Evolutionary conservation across 495 filamentous ascomycete genomes (phyloP).

Genomic region (Annulohypoxylon nitens): DNA sequence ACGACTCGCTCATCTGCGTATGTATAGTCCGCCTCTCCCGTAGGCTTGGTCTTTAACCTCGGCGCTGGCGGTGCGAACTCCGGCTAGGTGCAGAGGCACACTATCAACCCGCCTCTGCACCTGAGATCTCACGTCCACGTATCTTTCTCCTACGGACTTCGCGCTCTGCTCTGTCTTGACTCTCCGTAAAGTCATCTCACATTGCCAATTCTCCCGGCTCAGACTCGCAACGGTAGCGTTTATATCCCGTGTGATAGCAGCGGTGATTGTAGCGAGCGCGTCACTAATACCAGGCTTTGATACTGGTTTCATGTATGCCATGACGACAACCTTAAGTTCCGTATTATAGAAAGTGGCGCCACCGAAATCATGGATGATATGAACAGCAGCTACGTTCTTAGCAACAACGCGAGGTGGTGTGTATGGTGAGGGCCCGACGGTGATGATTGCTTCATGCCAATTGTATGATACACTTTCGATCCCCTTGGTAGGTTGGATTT

Average conservation of each 20-base stretch:
- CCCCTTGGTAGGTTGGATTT: conserved; percentile 50
- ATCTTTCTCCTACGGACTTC: conserved; percentile 54
- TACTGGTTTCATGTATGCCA: conserved; percentile 66
- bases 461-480: conserved; percentile 31
- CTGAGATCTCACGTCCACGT: conserved; percentile 54
- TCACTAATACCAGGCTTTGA: conserved; percentile 52
- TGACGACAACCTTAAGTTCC: conserved; percentile 64
- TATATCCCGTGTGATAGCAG: conserved; percentile 64
- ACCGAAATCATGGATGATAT: conserved; percentile 65
- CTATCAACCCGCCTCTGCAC: conserved; percentile 66
- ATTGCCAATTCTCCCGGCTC: conserved; percentile 66
- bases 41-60: conserved; percentile 60
- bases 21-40: conserved; percentile 60
- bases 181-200: conserved; percentile 52
- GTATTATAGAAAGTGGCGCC: conserved; percentile 51
- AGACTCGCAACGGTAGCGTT: conserved; percentile 64
- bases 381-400: conserved; percentile 56
- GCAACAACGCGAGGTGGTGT: conserved; percentile 55
- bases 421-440: conserved; percentile 59
- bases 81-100: conserved; percentile 67
- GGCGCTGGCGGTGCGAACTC: conserved; percentile 66
- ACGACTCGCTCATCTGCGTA: conserved; percentile 49
- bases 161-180: conserved; percentile 47
- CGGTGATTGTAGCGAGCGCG: conserved; percentile 56
- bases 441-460: conserved; percentile 70